phyloP scores from a whole-genome alignment of 2,329 filamentous ascomycete species.

The Penicillium corylophilum region DNA sequence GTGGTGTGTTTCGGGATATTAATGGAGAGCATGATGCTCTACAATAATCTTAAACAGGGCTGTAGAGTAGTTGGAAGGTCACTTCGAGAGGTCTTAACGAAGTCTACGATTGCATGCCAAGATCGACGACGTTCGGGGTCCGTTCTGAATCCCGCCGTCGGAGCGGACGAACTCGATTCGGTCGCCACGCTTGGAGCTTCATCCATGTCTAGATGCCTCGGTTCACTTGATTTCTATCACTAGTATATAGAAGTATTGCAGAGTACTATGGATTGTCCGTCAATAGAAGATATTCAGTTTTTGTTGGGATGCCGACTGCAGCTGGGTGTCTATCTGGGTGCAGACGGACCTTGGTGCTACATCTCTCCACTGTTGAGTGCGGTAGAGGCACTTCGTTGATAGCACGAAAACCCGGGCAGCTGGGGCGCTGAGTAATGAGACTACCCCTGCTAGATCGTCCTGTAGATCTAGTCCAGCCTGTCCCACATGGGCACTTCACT shows the following conservation, averaged over 20 bases:
- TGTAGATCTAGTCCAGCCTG: no score
- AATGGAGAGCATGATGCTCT: conserved; percentile 19
- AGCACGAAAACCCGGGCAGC: no score
- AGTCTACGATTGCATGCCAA: background rate
- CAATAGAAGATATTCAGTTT: no score
- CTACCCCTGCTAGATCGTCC: no score
- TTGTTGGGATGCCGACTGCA: no score
- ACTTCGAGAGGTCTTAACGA: background rate
- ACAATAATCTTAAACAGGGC: background rate
- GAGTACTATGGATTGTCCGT: background rate
- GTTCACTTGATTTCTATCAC: background rate
- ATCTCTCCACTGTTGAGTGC: no score
- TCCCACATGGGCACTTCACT: background rate
- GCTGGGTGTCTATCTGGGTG: no score
- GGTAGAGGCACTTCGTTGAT: no score
- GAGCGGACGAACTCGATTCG: background rate
- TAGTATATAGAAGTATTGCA: background rate
- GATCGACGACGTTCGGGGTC: background rate
- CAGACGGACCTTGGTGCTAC: no score
- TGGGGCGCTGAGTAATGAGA: no score
- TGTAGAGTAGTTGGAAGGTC: background rate
- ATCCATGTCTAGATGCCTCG: background rate
- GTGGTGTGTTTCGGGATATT: conserved; percentile 13
- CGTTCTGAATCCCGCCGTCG: conserved; percentile 2
- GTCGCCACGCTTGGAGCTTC: background rate